These are phyloP conservation scores for Naematelia encephala DNA, from an alignment of 768 basidiomycete genomes.

Conservation along the genomic window DNA sequence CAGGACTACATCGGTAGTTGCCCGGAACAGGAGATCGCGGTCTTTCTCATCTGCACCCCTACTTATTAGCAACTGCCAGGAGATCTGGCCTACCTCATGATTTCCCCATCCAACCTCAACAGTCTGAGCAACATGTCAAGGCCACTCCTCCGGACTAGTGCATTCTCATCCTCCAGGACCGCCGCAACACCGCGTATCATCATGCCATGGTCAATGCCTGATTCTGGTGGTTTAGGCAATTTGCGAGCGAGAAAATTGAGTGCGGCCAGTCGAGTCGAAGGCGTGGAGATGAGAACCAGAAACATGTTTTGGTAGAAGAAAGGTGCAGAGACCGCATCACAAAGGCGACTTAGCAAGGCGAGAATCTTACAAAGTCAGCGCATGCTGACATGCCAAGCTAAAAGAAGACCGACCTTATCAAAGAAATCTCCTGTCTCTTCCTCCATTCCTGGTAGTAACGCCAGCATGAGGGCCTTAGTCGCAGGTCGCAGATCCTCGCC, in stretches of 20 bases:
- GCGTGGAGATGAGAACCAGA: conserved; percentile 86
- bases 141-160: conserved; percentile 79
- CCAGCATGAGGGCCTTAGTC: conserved; percentile 91
- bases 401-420: conserved; percentile 54
- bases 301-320: conserved; percentile 97
- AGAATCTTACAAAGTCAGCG: conserved; percentile 60
- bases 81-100: conserved; percentile 17
- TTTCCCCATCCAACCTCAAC: conserved; percentile 19
- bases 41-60: conserved; percentile 62
- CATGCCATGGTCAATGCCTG: conserved; percentile 72
- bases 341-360: conserved; percentile 71
- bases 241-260: conserved; percentile 81
- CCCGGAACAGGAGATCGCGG: conserved; percentile 75
- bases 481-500: conserved; percentile 75
- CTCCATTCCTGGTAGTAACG: conserved; percentile 89
- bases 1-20: conserved; percentile 82
- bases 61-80: not conserved
- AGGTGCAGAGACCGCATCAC: conserved; percentile 74
- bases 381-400: not conserved
- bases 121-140: conserved; percentile 66
- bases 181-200: conserved; percentile 91
- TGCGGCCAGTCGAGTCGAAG: conserved; percentile 76
- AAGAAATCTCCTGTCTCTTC: conserved; percentile 98
- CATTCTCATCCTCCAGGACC: conserved; percentile 86
- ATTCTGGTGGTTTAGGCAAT: conserved; percentile 53